These are phyloP conservation scores for Diutina sp. DNA, from an alignment of 1,139 yeast species.

Conservation along the genomic window DNA sequence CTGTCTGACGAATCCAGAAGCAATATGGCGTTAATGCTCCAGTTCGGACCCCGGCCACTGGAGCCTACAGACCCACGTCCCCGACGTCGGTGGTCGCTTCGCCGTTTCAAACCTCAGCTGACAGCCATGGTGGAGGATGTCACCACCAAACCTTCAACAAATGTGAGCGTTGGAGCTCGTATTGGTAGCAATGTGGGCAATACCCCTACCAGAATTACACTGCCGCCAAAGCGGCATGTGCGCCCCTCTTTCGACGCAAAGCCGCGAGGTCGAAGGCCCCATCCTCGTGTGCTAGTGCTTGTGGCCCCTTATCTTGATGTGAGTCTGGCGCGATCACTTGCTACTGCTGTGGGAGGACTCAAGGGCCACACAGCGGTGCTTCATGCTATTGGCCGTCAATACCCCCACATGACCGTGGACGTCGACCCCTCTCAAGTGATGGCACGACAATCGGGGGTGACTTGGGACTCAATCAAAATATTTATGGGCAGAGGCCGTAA, in stretches of 20 bases:
- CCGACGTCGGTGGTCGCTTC: background rate
- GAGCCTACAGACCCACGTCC: background rate
- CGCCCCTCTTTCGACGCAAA: background rate
- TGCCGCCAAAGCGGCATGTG: background rate
- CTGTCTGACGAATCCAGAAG: background rate
- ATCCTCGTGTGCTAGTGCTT: background rate
- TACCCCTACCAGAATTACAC: background rate
- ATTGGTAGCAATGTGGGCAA: background rate
- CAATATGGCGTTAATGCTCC: background rate
- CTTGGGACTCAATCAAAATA: background rate
- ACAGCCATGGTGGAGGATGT: background rate
- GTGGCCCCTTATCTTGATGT: background rate
- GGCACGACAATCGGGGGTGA: background rate
- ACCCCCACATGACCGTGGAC: background rate
- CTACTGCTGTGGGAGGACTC: background rate
- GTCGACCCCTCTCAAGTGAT: background rate
- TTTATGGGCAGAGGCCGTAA: background rate
- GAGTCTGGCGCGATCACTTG: background rate
- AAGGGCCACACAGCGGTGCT: background rate
- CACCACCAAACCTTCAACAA: background rate
- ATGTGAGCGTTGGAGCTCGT: background rate
- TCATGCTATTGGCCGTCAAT: background rate
- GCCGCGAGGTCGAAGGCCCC: background rate
- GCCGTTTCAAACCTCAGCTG: background rate
- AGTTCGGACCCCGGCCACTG: background rate